Percentiles rank a stretch among this genome's conserved stretches.
Evolutionary conservation across 257 asterid species (phyloP).

Genomic region (Mitragyna speciosa): DNA sequence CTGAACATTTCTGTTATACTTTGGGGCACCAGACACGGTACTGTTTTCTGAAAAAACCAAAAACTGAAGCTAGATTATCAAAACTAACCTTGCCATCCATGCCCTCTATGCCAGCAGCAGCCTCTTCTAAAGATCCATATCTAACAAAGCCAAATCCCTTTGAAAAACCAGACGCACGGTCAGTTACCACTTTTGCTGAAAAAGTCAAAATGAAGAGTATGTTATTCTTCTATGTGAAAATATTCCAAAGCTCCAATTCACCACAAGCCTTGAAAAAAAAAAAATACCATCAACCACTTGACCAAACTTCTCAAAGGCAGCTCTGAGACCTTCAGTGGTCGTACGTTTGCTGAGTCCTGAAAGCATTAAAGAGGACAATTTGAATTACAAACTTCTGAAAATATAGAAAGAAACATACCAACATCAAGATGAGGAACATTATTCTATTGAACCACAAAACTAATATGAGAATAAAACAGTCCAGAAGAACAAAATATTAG

Average conservation of each 20-base stretch:
- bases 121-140: conserved; percentile 62
- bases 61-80: neutral
- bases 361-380: conserved; percentile 22
- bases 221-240: neutral
- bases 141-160: conserved; percentile 83
- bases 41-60: too few species aligned
- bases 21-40: neutral
- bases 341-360: conserved; percentile 91
- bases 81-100: conserved; percentile 81
- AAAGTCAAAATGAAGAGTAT: conserved; percentile 10
- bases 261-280: neutral
- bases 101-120: conserved; percentile 73
- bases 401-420: neutral
- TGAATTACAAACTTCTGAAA: neutral
- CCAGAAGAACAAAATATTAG: neutral
- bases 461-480: neutral
- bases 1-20: neutral
- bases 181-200: conserved; percentile 86
- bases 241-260: too few species aligned
- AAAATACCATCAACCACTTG: conserved; percentile 61
- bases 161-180: conserved; percentile 74
- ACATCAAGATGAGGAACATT: neutral
- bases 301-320: conserved; percentile 76
- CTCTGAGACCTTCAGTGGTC: conserved; percentile 75
- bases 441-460: neutral